Evolutionary conservation across 2,329 filamentous ascomycete species (phyloP).

Genomic region (Colletotrichum scovillei): DNA sequence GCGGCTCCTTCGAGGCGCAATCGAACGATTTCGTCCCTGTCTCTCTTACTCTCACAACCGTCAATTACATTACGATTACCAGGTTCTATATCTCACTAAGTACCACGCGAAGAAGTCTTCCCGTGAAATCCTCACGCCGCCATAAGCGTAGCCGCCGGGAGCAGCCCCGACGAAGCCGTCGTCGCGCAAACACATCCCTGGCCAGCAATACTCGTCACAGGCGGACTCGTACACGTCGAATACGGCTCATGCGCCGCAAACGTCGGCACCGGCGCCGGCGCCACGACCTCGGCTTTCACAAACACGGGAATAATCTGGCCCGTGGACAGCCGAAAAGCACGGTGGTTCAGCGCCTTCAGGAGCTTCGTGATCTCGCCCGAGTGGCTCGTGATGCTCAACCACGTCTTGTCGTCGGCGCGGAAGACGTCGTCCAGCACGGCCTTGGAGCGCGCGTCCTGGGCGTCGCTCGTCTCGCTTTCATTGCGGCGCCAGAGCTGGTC

Average conservation of each 20-base stretch:
- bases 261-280: slow-evolving; percentile 44
- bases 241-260: slow-evolving; percentile 50
- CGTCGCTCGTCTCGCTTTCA: slow-evolving; percentile 54
- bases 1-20: background rate
- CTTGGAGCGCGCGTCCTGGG: slow-evolving; percentile 62
- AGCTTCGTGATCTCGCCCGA: slow-evolving; percentile 66
- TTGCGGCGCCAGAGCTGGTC: slow-evolving; percentile 58
- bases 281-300: slow-evolving; percentile 65
- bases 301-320: slow-evolving; percentile 76
- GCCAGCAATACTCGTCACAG: slow-evolving; percentile 54
- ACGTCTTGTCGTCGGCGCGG: slow-evolving; percentile 60
- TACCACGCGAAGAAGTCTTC: background rate
- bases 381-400: slow-evolving; percentile 71
- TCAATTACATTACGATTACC: slow-evolving; percentile 26
- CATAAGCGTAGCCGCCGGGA: slow-evolving; percentile 27
- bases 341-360: slow-evolving; percentile 68
- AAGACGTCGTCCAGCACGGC: slow-evolving; percentile 68
- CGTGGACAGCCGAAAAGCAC: slow-evolving; percentile 71
- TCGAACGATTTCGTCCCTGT: background rate
- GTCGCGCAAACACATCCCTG: slow-evolving; percentile 56
- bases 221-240: slow-evolving; percentile 56
- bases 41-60: background rate
- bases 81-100: background rate
- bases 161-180: slow-evolving; percentile 35
- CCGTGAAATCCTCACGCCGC: slow-evolving; percentile 36